These are phyloP conservation scores for Aspergillus quadrilineatus DNA, from an alignment of 2,329 filamentous ascomycete genomes.

Conservation along the genomic window DNA sequence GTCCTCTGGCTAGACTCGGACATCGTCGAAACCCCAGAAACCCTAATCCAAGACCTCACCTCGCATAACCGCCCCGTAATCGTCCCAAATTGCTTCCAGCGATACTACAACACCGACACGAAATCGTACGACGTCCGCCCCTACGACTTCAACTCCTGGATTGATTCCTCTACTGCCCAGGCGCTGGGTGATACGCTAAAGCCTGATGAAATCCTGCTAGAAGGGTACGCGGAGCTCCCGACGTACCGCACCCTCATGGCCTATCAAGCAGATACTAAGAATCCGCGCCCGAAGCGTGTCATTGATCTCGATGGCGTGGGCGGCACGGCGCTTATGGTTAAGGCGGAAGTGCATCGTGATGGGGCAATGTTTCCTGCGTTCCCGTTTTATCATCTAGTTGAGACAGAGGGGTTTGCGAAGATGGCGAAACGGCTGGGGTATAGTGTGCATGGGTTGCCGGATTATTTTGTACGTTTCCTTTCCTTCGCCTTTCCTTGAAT, in stretches of 20 bases:
- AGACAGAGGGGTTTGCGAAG: slow-evolving; percentile 96
- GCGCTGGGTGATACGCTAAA: slow-evolving; percentile 77
- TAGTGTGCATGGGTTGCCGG: slow-evolving; percentile 82
- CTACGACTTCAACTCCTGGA: slow-evolving; percentile 98
- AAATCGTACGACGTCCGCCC: slow-evolving; percentile 72
- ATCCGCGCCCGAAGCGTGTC: slow-evolving; percentile 59
- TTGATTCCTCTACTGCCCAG: slow-evolving; percentile 78
- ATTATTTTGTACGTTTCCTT: slow-evolving; percentile 76
- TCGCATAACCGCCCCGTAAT: slow-evolving; percentile 85
- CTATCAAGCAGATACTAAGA: slow-evolving; percentile 62
- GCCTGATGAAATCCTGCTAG: slow-evolving; percentile 85
- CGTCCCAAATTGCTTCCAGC: slow-evolving; percentile 93
- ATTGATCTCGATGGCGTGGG: slow-evolving; percentile 89
- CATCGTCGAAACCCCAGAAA: slow-evolving; percentile 80
- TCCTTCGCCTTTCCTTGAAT: neutral
- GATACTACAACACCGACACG: slow-evolving; percentile 71
- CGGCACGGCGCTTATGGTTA: slow-evolving; percentile 87
- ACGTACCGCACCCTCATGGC: slow-evolving; percentile 93
- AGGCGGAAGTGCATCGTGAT: slow-evolving; percentile 94
- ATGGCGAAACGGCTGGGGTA: slow-evolving; percentile 91
- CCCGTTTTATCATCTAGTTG: slow-evolving; percentile 92
- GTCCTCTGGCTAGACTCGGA: slow-evolving; percentile 95
- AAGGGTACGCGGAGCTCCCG: slow-evolving; percentile 89
- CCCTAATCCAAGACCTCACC: slow-evolving; percentile 88
- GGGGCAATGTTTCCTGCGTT: slow-evolving; percentile 99